Evolutionary conservation across 2,329 filamentous ascomycete genomes (phyloP).

Genomic region (Hypocreales sp.): DNA sequence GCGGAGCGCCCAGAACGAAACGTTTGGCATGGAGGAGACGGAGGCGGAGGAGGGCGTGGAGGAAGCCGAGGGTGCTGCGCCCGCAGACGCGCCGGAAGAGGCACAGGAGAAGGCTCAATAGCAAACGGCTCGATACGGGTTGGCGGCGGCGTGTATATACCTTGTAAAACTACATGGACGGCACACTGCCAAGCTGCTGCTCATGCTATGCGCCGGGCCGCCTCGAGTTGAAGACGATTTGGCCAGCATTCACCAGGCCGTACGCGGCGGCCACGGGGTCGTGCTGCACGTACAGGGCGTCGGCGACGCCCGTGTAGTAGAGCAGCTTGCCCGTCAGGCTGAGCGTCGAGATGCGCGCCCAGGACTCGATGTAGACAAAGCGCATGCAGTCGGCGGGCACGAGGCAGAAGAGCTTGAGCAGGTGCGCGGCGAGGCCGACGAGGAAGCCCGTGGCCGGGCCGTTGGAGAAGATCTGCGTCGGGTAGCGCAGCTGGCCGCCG

Average conservation of each 20-base stretch:
- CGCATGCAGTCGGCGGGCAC: conserved; percentile 42
- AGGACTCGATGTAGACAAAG: conserved; percentile 81
- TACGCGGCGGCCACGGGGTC: conserved; percentile 38
- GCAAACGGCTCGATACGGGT: too few relatives aligned
- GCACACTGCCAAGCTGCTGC: not conserved
- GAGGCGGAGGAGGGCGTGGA: conserved; percentile 5
- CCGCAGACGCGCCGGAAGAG: conserved; percentile 7
- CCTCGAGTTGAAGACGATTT: conserved; percentile 24
- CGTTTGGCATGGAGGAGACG: conserved; percentile 19
- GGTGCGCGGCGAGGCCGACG: conserved; percentile 36
- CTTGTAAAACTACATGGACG: conserved; percentile 8
- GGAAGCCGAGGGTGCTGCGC: conserved; percentile 10
- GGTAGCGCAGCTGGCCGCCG: conserved; percentile 26
- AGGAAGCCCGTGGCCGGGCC: conserved; percentile 81
- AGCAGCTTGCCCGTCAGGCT: conserved; percentile 77
- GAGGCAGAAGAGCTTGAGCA: conserved; percentile 28
- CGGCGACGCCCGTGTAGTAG: conserved; percentile 45
- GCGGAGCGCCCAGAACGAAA: conserved; percentile 25
- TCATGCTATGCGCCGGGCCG: conserved; percentile 6
- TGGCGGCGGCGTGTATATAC: conserved; percentile 4
- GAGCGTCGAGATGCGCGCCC: conserved; percentile 68
- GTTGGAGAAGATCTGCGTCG: conserved; percentile 70
- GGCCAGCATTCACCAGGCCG: conserved; percentile 20
- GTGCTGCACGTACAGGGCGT: conserved; percentile 77
- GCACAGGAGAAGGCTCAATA: conserved; percentile 2